Percentiles rank a stretch among this genome's conserved stretches.
Evolutionary conservation across 768 basidiomycete species (phyloP).

Genomic region (Dentipellis fragilis): DNA sequence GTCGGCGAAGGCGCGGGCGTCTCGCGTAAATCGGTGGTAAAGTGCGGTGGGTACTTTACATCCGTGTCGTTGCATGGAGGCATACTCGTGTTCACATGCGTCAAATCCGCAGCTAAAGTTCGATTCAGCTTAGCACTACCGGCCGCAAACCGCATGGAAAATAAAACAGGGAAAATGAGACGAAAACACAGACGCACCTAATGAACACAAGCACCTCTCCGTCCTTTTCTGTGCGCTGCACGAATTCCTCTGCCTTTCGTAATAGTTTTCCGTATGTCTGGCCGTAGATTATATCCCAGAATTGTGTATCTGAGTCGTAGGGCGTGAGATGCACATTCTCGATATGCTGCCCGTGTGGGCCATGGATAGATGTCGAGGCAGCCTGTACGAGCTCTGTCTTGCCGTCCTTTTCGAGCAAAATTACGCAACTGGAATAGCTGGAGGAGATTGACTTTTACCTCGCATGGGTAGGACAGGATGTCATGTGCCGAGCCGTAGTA

Average conservation of each 20-base stretch:
- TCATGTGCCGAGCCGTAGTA: constrained; percentile 96
- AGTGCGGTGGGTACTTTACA: constrained; percentile 85
- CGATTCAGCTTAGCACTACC: background rate
- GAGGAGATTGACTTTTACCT: constrained; percentile 34
- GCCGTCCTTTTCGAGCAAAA: constrained; percentile 50
- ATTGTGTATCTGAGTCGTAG: constrained; percentile 63
- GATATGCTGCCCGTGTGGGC: constrained; percentile 79
- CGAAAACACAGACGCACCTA: constrained; percentile 41
- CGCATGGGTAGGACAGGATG: constrained; percentile 85
- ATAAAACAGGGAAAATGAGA: background rate
- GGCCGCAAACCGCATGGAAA: background rate
- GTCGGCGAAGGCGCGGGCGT: constrained; percentile 57
- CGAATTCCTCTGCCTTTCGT: constrained; percentile 58
- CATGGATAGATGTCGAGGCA: constrained; percentile 73
- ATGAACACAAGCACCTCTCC: constrained; percentile 79
- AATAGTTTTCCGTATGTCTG: constrained; percentile 53
- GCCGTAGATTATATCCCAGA: constrained; percentile 67
- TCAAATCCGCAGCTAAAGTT: constrained; percentile 80
- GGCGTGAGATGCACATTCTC: constrained; percentile 77
- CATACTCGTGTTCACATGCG: constrained; percentile 84
- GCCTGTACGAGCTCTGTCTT: constrained; percentile 71
- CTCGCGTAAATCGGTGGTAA: constrained; percentile 73
- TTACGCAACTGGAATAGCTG: background rate
- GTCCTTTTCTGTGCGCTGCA: constrained; percentile 53
- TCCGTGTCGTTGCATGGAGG: constrained; percentile 85